Evolutionary conservation across 108 stramenopile species (phyloP).

Genomic region (Skeletonema marinoi): DNA sequence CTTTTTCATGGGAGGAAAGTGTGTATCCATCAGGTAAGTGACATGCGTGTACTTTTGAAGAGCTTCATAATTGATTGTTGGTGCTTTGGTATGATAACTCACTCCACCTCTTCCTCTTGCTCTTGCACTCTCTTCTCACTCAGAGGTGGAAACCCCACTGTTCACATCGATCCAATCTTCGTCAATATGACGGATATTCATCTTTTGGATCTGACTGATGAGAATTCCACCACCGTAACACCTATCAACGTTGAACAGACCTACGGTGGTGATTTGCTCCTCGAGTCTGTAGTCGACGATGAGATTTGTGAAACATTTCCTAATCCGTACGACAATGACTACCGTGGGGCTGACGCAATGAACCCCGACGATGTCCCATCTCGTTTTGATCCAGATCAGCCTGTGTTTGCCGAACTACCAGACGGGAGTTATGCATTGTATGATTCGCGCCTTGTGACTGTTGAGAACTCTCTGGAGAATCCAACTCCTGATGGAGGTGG

Average conservation of each 20-base stretch:
- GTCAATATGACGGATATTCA: constrained; percentile 34
- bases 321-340: constrained; percentile 47
- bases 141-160: constrained; percentile 43
- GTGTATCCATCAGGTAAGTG: background rate
- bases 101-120: background rate
- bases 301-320: constrained; percentile 39
- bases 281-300: constrained; percentile 32
- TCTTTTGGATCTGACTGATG: constrained; percentile 32
- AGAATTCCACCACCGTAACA: constrained; percentile 10
- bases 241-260: constrained; percentile 41
- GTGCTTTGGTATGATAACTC: constrained; percentile 2
- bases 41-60: background rate
- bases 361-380: constrained; percentile 36
- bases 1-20: background rate
- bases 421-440: constrained; percentile 38
- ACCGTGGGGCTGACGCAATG: constrained; percentile 36
- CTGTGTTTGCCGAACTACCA: constrained; percentile 35
- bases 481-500: constrained; percentile 49
- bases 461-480: constrained; percentile 43
- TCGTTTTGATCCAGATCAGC: constrained; percentile 37
- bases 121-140: background rate
- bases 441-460: constrained; percentile 39
- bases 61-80: constrained; percentile 16
- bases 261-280: constrained; percentile 34
- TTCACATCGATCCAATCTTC: constrained; percentile 40